Percentiles rank a stretch among this genome's conserved stretches.
These are phyloP conservation scores for Tricholoma sp. DNA, from an alignment of 768 basidiomycete species.

Conservation along the genomic window DNA sequence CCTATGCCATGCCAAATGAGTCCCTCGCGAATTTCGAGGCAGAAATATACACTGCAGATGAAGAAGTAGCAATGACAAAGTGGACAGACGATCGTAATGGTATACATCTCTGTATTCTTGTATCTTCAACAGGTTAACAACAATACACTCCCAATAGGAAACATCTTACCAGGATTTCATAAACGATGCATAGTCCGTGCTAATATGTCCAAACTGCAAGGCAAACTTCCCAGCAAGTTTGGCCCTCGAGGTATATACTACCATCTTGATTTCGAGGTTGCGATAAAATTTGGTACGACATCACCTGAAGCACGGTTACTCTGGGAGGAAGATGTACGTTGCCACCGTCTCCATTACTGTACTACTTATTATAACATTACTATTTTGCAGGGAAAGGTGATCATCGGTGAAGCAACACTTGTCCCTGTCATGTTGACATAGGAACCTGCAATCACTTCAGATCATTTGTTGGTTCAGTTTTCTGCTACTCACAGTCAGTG, in stretches of 20 bases:
- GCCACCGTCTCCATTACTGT: background rate
- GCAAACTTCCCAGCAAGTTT: background rate
- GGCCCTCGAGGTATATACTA: background rate
- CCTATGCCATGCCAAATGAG: background rate
- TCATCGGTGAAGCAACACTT: too few relatives aligned
- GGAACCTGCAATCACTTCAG: too few relatives aligned
- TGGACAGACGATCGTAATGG: too few relatives aligned
- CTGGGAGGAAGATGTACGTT: background rate
- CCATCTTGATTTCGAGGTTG: background rate
- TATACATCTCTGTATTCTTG: too few relatives aligned
- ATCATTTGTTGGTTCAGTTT: too few relatives aligned
- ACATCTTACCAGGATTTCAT: too few relatives aligned
- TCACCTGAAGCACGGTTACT: background rate
- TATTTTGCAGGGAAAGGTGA: too few relatives aligned
- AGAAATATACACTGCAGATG: background rate
- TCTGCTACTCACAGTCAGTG: too few relatives aligned
- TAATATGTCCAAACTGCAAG: background rate
- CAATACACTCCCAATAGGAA: too few relatives aligned
- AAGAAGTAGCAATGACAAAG: background rate
- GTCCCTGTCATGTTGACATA: too few relatives aligned
- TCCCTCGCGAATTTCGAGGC: background rate
- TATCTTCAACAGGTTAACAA: too few relatives aligned
- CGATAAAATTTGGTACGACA: background rate
- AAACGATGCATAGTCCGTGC: background rate
- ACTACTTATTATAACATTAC: too few relatives aligned